Evolutionary conservation across 2,329 filamentous ascomycete species (phyloP).

Genomic region (Neofusicoccum sp.): DNA sequence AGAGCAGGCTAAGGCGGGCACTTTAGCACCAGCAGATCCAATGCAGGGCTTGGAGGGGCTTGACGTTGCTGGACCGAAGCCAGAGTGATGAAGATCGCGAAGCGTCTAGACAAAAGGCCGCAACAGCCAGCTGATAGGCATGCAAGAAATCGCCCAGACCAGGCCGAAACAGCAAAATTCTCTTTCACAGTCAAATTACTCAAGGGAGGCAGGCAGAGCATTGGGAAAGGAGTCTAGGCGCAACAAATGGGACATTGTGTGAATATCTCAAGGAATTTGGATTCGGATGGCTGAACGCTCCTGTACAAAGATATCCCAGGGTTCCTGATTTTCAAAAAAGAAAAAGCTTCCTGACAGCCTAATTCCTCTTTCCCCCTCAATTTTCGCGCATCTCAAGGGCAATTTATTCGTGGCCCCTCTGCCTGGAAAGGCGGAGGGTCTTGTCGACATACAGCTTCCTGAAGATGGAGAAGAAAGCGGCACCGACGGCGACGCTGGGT

Average conservation of each 20-base stretch:
- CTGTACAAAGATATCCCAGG: constrained; percentile 18
- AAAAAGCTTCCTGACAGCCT: background rate
- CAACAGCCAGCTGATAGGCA: background rate
- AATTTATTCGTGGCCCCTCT: constrained; percentile 43
- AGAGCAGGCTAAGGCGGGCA: constrained; percentile 53
- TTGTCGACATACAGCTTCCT: constrained; percentile 87
- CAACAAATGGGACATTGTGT: constrained; percentile 13
- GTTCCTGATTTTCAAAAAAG: constrained; percentile 19
- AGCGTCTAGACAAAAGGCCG: constrained; percentile 4
- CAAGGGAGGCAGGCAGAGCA: constrained; percentile 16
- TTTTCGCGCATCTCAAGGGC: background rate
- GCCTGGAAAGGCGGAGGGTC: constrained; percentile 82
- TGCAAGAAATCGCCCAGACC: background rate
- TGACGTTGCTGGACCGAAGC: constrained; percentile 90
- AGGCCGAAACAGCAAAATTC: background rate
- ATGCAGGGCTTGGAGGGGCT: constrained; percentile 95
- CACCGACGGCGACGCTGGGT: constrained; percentile 64
- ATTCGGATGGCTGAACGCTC: constrained; percentile 17
- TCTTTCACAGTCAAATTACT: background rate
- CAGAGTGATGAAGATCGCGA: constrained; percentile 51
- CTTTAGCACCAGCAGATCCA: constrained; percentile 68
- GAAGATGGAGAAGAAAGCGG: constrained; percentile 76
- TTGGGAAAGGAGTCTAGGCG: constrained; percentile 21
- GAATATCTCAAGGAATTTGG: constrained; percentile 14
- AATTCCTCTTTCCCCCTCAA: background rate